A percentile compares a stretch with the other conserved stretches of the same genome.
phyloP scores from a whole-genome alignment of 768 basidiomycete species.

The Albatrellus ellisii region DNA sequence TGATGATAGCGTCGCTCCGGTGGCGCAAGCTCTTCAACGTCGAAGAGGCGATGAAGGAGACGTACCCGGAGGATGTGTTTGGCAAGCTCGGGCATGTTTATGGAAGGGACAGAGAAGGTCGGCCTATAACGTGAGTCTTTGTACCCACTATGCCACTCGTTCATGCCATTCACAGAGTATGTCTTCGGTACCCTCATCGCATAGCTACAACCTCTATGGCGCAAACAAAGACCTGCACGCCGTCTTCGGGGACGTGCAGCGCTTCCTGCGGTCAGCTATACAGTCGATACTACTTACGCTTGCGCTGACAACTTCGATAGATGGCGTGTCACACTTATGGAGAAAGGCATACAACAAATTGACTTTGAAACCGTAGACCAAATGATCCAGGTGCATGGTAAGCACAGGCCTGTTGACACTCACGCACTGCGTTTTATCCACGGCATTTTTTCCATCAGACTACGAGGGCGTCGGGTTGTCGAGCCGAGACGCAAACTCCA shows the following conservation, averaged over 20 bases:
- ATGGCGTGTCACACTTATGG: conserved; percentile 75
- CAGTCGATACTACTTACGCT: no score
- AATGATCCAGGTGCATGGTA: conserved; percentile 15
- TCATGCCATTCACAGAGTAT: no score
- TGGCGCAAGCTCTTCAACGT: conserved; percentile 62
- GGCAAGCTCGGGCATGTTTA: conserved; percentile 48
- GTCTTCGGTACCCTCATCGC: neutral
- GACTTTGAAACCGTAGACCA: conserved; percentile 54
- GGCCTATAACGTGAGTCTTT: conserved; percentile 59
- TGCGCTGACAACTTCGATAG: conserved; percentile 21
- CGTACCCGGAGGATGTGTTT: conserved; percentile 20
- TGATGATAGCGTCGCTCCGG: conserved; percentile 53
- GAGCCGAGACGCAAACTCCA: conserved; percentile 60
- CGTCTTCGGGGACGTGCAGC: conserved; percentile 65
- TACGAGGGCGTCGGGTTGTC: conserved; percentile 60
- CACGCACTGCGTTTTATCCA: no score
- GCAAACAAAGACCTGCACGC: conserved; percentile 49
- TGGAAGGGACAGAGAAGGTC: conserved; percentile 59
- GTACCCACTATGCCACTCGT: no score
- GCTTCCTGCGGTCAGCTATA: conserved; percentile 53
- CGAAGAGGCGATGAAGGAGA: conserved; percentile 42
- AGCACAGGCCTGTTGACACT: neutral
- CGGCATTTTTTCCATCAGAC: conserved; percentile 34
- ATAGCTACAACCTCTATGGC: conserved; percentile 72
- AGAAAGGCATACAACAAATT: conserved; percentile 43